Percentiles rank a stretch among this genome's conserved stretches.
These are phyloP conservation scores for Backusella westeae DNA, from an alignment of 192 early-diverging fungal species.

Conservation along the genomic window DNA sequence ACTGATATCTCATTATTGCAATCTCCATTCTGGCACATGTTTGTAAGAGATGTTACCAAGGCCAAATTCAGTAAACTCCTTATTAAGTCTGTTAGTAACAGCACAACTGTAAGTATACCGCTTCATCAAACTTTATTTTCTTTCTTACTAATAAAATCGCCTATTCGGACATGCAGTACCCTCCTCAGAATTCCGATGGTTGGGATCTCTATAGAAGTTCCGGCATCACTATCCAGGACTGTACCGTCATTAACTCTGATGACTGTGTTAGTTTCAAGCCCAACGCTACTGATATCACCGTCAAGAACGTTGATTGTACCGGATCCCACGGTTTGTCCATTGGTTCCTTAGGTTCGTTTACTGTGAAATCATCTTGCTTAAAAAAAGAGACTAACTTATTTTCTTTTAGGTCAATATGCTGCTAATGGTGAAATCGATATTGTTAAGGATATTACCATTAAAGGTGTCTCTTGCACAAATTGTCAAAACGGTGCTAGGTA, in stretches of 20 bases:
- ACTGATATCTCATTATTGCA: neutral
- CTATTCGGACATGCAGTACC: neutral
- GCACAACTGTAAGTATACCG: neutral
- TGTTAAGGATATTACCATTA: slow-evolving; percentile 6
- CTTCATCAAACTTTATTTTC: too few species aligned
- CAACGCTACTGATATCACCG: slow-evolving; percentile 18
- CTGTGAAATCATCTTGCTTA: neutral
- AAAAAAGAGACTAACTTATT: neutral
- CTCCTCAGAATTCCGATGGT: slow-evolving; percentile 25
- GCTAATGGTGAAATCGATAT: slow-evolving; percentile 15
- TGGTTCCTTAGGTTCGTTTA: slow-evolving; percentile 5
- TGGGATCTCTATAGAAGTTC: slow-evolving; percentile 21
- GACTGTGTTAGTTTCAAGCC: slow-evolving; percentile 26
- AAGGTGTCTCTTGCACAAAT: slow-evolving; percentile 7
- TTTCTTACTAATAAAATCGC: neutral
- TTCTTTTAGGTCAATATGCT: slow-evolving; percentile 18
- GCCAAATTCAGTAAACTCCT: neutral
- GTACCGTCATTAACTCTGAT: slow-evolving; percentile 22
- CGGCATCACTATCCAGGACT: slow-evolving; percentile 21
- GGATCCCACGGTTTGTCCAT: slow-evolving; percentile 32
- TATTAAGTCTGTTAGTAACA: slow-evolving; percentile 1
- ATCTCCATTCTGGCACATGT: slow-evolving; percentile 9
- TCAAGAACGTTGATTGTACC: slow-evolving; percentile 25
- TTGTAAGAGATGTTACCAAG: neutral
- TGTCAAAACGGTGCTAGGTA: slow-evolving; percentile 13